phyloP scores from a whole-genome alignment of 768 basidiomycete species.

The Termitomyces sp. region DNA sequence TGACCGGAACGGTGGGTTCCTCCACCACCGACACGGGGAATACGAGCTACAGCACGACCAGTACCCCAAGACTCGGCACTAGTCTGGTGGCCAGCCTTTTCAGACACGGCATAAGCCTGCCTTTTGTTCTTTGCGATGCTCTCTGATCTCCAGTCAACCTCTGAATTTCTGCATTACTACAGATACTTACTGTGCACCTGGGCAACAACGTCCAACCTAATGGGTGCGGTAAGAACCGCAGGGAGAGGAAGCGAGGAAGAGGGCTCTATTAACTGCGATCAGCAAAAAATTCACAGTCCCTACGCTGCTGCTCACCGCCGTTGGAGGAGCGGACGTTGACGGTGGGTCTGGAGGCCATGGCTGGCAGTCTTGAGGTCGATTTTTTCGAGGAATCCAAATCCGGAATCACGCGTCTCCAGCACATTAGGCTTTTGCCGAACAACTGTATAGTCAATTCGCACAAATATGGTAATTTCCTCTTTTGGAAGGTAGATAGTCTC shows the following conservation, averaged over 20 bases:
- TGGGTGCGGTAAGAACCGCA: constrained; percentile 96
- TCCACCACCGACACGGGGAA: constrained; percentile 98
- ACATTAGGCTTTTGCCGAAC: constrained; percentile 37
- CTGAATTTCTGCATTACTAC: neutral
- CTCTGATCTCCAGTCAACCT: constrained; percentile 49
- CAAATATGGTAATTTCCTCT: constrained; percentile 3
- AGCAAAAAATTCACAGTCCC: neutral
- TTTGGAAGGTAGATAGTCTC: neutral
- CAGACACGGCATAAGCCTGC: constrained; percentile 94
- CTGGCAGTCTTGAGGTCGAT: constrained; percentile 42
- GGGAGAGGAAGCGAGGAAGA: constrained; percentile 90
- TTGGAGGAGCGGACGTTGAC: constrained; percentile 76
- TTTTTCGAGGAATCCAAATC: constrained; percentile 22
- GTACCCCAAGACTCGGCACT: constrained; percentile 99
- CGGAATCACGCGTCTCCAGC: constrained; percentile 4
- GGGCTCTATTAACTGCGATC: constrained; percentile 52
- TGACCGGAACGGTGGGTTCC: constrained; percentile 99
- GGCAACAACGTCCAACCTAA: constrained; percentile 96
- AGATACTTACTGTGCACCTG: constrained; percentile 93
- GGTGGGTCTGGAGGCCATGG: constrained; percentile 92
- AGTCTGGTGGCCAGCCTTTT: constrained; percentile 99
- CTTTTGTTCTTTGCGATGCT: constrained; percentile 97
- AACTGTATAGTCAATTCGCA: constrained; percentile 37
- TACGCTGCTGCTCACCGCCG: constrained; percentile 56
- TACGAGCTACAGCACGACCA: constrained; percentile 99